Percentiles rank a stretch among this genome's conserved stretches.
Conservation (phyloP, 306 rosid genomes). For the Lathyrus sativus region DNA sequence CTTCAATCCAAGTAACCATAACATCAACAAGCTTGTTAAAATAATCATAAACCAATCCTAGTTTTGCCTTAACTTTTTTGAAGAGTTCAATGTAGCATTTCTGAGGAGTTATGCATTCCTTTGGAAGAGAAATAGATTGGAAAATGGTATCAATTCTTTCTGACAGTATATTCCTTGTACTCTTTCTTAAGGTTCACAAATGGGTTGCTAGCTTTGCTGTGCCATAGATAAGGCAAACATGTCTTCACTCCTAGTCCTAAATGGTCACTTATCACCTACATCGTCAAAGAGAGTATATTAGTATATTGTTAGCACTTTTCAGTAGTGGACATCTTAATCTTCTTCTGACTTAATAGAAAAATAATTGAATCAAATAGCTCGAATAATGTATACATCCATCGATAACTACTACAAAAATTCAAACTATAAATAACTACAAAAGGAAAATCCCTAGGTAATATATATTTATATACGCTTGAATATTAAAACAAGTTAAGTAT, state of each 20-base stretch:
- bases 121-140: constrained; percentile 64
- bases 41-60: constrained; percentile 71
- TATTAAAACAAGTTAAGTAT: no score
- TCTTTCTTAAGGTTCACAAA: constrained; percentile 85
- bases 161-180: constrained; percentile 88
- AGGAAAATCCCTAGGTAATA: no score
- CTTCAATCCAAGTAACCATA: constrained; percentile 87
- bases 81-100: constrained; percentile 79
- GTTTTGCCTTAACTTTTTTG: constrained; percentile 74
- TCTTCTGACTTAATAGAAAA: no score
- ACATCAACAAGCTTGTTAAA: constrained; percentile 74
- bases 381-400: no score
- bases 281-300: background rate
- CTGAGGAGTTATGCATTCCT: constrained; percentile 72
- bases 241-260: constrained; percentile 84
- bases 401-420: no score
- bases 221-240: constrained; percentile 87
- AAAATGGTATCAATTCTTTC: constrained; percentile 83
- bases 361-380: no score
- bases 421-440: no score
- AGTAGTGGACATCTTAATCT: no score
- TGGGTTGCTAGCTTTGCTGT: constrained; percentile 89
- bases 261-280: constrained; percentile 80
- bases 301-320: background rate
- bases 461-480: no score